Percentiles rank a stretch among this genome's conserved stretches.
phyloP scores from a whole-genome alignment of 2,329 filamentous ascomycete genomes.

The Penicillium sclerotiorum region DNA sequence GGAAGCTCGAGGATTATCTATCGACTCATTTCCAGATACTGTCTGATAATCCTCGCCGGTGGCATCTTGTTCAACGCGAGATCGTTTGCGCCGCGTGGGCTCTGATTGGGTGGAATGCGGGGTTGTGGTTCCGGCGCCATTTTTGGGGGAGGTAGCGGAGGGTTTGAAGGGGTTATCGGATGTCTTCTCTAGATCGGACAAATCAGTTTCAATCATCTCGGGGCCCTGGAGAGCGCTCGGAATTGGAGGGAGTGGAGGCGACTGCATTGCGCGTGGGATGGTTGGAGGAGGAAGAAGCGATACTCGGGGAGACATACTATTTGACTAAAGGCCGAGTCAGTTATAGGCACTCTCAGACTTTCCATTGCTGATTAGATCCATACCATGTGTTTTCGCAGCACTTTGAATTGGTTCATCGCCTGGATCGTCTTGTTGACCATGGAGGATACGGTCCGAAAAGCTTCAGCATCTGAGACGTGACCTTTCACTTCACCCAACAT shows the following conservation, averaged over 20 bases:
- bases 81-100: constrained; percentile 17
- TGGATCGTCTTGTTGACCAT: constrained; percentile 45
- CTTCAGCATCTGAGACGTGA: constrained; percentile 31
- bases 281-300: no score
- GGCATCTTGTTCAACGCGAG: constrained; percentile 8
- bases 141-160: neutral
- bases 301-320: constrained; percentile 26
- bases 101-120: constrained; percentile 13
- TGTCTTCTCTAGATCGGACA: neutral
- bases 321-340: constrained; percentile 16
- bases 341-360: neutral
- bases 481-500: constrained; percentile 40
- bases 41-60: neutral
- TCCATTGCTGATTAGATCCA: neutral
- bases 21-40: neutral
- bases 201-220: neutral
- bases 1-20: constrained; percentile 9
- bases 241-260: neutral
- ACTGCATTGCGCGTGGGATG: neutral
- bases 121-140: neutral
- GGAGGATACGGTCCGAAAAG: constrained; percentile 34
- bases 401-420: constrained; percentile 40
- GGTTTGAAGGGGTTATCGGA: constrained; percentile 4
- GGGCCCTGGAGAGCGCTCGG: neutral
- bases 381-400: constrained; percentile 41